These are phyloP conservation scores for Moricandia moricandioides DNA, from an alignment of 345 rosid species.

Conservation along the genomic window DNA sequence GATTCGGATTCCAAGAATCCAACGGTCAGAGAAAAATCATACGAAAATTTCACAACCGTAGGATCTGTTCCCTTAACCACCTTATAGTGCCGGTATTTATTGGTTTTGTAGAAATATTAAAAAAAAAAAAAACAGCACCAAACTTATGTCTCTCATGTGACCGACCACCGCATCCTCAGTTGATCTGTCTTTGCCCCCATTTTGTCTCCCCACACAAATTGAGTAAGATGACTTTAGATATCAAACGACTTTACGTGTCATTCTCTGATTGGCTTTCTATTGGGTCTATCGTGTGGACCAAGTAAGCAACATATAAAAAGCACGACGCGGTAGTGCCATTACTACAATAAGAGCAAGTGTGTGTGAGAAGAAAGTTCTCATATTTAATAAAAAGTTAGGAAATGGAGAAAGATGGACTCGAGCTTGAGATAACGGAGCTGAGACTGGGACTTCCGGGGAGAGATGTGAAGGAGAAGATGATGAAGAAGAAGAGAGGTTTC, in stretches of 20 bases:
- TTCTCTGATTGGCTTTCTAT: background rate
- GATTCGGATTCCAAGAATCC: slow-evolving; percentile 29
- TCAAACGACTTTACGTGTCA: slow-evolving; percentile 29
- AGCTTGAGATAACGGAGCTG: slow-evolving; percentile 84
- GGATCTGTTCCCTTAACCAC: slow-evolving; percentile 42
- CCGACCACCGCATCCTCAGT: slow-evolving; percentile 41
- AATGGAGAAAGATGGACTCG: slow-evolving; percentile 44
- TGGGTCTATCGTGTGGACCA: slow-evolving; percentile 13
- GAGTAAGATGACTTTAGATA: slow-evolving; percentile 24
- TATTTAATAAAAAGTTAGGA: background rate
- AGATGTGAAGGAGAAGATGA: slow-evolving; percentile 31
- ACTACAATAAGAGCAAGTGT: slow-evolving; percentile 43
- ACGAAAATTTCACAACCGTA: slow-evolving; percentile 27
- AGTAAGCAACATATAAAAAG: slow-evolving; percentile 33
- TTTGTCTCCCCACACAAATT: slow-evolving; percentile 32
- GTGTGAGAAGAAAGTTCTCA: slow-evolving; percentile 33
- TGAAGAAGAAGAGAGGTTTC: slow-evolving; percentile 79
- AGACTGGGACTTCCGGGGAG: slow-evolving; percentile 67
- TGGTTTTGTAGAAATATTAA: background rate
- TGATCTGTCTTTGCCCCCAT: slow-evolving; percentile 42
- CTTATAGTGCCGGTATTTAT: slow-evolving; percentile 38
- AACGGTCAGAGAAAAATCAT: slow-evolving; percentile 22
- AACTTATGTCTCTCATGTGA: slow-evolving; percentile 39
- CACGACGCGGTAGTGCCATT: slow-evolving; percentile 32
- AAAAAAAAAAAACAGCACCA: slow-evolving; percentile 27